Evolutionary conservation across 768 basidiomycete genomes (phyloP).

Genomic region (Neoboletus subvelutipes): DNA sequence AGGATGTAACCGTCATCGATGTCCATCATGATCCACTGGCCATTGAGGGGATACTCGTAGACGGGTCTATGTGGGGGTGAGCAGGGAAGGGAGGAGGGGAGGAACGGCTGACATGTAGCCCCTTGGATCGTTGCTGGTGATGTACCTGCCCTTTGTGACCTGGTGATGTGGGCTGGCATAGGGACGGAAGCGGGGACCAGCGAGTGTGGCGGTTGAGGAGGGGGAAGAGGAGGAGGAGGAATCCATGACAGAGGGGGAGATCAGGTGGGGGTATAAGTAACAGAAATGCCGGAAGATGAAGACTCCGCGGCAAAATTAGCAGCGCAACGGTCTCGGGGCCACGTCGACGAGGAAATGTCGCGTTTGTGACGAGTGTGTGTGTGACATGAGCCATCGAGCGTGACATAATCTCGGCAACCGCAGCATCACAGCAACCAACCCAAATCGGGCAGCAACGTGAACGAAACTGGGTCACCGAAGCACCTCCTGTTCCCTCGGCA

Average conservation of each 20-base stretch:
- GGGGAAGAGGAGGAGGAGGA: conserved; percentile 38
- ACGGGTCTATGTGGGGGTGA: conserved; percentile 56
- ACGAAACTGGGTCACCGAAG: conserved; percentile 30
- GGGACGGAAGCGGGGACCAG: conserved; percentile 53
- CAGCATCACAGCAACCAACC: conserved; percentile 32
- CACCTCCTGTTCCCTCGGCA: conserved; percentile 36
- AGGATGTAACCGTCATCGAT: conserved; percentile 90
- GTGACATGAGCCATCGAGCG: conserved; percentile 29
- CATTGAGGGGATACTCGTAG: conserved; percentile 86
- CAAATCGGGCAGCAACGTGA: conserved; percentile 38
- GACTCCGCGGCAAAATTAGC: conserved; percentile 33
- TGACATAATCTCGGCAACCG: conserved; percentile 35
- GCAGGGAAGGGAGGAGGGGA: not conserved
- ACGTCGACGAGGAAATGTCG: conserved; percentile 38
- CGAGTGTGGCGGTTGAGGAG: conserved; percentile 30
- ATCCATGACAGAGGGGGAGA: conserved; percentile 36
- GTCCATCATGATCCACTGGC: conserved; percentile 96
- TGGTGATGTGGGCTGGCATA: conserved; percentile 76
- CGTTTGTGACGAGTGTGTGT: conserved; percentile 22
- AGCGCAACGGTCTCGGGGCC: conserved; percentile 32
- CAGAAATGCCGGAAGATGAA: conserved; percentile 23
- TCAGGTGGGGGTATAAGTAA: conserved; percentile 25
- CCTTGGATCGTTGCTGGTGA: conserved; percentile 85
- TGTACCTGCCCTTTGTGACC: conserved; percentile 84
- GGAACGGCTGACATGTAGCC: conserved; percentile 72